Percentiles rank a stretch among this genome's conserved stretches.
Evolutionary conservation across 345 rosid genomes (phyloP).

Genomic region (Trapa incisa): DNA sequence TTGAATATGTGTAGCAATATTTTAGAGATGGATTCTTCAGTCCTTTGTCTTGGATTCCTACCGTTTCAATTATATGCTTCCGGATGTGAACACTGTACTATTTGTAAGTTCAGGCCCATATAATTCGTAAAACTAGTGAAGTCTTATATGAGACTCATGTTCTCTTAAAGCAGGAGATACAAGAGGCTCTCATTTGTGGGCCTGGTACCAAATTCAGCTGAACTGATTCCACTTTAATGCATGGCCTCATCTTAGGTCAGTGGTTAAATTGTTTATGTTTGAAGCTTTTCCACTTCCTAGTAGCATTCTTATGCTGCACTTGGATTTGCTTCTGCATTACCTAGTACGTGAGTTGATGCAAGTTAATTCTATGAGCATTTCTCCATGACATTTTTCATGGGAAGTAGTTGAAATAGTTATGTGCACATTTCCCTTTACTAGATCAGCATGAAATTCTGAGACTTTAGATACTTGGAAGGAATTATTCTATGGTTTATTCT

Average conservation of each 20-base stretch:
- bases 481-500: no score
- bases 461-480: not conserved
- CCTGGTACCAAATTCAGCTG: constrained; percentile 93
- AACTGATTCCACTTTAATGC: constrained; percentile 93
- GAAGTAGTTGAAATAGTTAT: not conserved
- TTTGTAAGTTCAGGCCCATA: constrained; percentile 51
- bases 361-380: not conserved
- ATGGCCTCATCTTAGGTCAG: constrained; percentile 99
- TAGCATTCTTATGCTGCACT: constrained; percentile 45
- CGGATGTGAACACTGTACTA: constrained; percentile 34
- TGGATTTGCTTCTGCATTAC: constrained; percentile 6
- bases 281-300: constrained; percentile 37
- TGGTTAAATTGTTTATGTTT: constrained; percentile 57
- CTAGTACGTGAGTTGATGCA: not conserved
- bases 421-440: not conserved
- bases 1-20: not conserved
- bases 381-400: not conserved
- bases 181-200: constrained; percentile 95
- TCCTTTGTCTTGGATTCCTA: not conserved
- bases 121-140: constrained; percentile 52
- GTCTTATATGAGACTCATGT: constrained; percentile 85
- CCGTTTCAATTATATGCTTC: not conserved
- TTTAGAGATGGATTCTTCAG: constrained; percentile 1
- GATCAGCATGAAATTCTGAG: not conserved
- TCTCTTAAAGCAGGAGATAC: constrained; percentile 96